Percentiles rank a stretch among this genome's conserved stretches.
phyloP scores from a whole-genome alignment of 495 filamentous ascomycete species.

The Lophium mytilinum region DNA sequence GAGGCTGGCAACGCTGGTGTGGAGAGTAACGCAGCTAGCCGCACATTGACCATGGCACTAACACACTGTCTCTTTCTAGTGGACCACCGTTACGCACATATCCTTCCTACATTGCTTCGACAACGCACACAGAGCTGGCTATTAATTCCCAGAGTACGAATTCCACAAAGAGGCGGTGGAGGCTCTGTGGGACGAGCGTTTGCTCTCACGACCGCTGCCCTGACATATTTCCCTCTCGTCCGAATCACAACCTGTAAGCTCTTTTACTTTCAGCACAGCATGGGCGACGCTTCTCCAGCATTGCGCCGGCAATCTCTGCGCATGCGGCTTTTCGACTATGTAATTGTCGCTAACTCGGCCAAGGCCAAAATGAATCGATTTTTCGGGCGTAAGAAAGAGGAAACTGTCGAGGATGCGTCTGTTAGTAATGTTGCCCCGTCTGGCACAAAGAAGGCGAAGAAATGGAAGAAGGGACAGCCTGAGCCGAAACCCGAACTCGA shows the following conservation, averaged over 20 bases:
- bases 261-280: background rate
- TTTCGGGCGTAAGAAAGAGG: conserved; percentile 31
- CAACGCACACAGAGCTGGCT: background rate
- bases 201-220: background rate
- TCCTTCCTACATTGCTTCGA: background rate
- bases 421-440: background rate
- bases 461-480: conserved; percentile 46
- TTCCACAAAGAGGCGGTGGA: background rate
- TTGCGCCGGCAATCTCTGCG: conserved; percentile 10
- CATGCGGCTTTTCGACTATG: conserved; percentile 1
- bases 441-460: conserved; percentile 35
- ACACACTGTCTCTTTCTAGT: background rate
- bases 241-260: background rate
- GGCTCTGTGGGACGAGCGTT: background rate
- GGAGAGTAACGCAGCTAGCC: background rate
- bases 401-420: conserved; percentile 7
- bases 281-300: background rate
- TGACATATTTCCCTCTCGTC: background rate
- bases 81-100: background rate
- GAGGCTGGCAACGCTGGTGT: background rate
- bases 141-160: background rate
- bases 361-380: conserved; percentile 37
- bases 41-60: background rate
- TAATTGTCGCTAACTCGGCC: conserved; percentile 26
- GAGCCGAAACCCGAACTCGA: conserved; percentile 62